phyloP scores from a whole-genome alignment of 2,329 filamentous ascomycete genomes.

The Exophiala oligosperma region DNA sequence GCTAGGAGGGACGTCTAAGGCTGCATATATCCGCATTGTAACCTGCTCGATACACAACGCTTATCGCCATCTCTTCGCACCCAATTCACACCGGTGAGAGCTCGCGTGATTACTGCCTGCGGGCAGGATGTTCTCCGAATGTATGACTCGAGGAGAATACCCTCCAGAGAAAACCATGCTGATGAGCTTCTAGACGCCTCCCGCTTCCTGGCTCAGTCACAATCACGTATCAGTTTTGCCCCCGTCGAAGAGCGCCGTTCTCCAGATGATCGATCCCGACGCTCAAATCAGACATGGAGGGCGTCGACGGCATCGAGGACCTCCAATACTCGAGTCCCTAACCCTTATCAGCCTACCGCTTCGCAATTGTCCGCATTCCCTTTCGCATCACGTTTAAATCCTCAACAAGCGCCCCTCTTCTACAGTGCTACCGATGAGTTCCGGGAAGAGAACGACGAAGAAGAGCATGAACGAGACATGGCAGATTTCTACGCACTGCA shows the following conservation, averaged over 20 bases:
- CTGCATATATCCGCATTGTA: too few species aligned
- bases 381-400: slow-evolving; percentile 73
- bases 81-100: slow-evolving; percentile 13
- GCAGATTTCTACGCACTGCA: slow-evolving; percentile 94
- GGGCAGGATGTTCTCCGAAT: slow-evolving; percentile 79
- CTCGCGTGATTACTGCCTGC: slow-evolving; percentile 22
- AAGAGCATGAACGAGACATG: slow-evolving; percentile 84
- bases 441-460: slow-evolving; percentile 88
- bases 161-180: slow-evolving; percentile 43
- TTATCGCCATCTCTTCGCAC: slow-evolving; percentile 11
- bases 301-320: slow-evolving; percentile 43
- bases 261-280: slow-evolving; percentile 50
- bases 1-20: too few species aligned
- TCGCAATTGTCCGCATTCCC: slow-evolving; percentile 75
- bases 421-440: slow-evolving; percentile 89
- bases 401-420: slow-evolving; percentile 85
- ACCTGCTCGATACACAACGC: too few species aligned
- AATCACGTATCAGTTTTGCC: slow-evolving; percentile 81
- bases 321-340: slow-evolving; percentile 40
- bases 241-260: slow-evolving; percentile 52
- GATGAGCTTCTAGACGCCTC: slow-evolving; percentile 72
- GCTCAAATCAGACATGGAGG: slow-evolving; percentile 47
- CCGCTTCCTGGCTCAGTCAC: slow-evolving; percentile 92
- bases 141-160: slow-evolving; percentile 54
- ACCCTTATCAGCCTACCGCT: slow-evolving; percentile 74